A percentile compares a stretch with the other conserved stretches of the same genome.
Conservation (phyloP, 129 eudicot genomes). For the Lactuca sativa region DNA sequence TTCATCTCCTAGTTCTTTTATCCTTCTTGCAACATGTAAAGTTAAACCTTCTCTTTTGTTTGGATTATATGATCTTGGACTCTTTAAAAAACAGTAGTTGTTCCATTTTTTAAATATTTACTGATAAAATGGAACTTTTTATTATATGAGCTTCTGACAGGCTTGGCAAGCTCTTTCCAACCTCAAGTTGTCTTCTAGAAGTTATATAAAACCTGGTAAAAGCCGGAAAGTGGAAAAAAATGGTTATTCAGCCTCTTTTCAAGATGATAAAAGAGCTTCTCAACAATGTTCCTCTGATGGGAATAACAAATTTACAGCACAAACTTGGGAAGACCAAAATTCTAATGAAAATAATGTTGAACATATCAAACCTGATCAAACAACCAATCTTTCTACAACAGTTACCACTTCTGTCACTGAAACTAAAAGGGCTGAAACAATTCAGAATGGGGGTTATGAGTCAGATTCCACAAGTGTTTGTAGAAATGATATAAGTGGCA, state of each 20-base stretch:
- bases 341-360: constrained; percentile 31
- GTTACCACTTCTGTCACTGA: constrained; percentile 27
- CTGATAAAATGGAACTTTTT: constrained; percentile 2
- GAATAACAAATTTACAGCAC: constrained; percentile 15
- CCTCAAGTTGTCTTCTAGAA: constrained; percentile 62
- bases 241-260: constrained; percentile 17
- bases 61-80: neutral
- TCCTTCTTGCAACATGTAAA: neutral
- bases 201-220: constrained; percentile 71
- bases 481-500: constrained; percentile 16
- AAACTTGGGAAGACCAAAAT: constrained; percentile 23
- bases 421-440: constrained; percentile 23
- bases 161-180: constrained; percentile 83
- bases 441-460: constrained; percentile 26
- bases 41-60: neutral
- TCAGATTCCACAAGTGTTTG: constrained; percentile 23
- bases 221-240: constrained; percentile 37
- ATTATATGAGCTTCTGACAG: constrained; percentile 41
- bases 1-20: too few species aligned
- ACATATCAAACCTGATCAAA: constrained; percentile 15
- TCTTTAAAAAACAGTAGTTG: neutral
- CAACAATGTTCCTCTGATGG: constrained; percentile 32
- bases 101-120: neutral
- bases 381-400: constrained; percentile 14
- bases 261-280: constrained; percentile 32